Percentiles rank a stretch among this genome's conserved stretches.
Conservation (phyloP, 345 rosid species). For the Zanthoxylum bungeanum region DNA sequence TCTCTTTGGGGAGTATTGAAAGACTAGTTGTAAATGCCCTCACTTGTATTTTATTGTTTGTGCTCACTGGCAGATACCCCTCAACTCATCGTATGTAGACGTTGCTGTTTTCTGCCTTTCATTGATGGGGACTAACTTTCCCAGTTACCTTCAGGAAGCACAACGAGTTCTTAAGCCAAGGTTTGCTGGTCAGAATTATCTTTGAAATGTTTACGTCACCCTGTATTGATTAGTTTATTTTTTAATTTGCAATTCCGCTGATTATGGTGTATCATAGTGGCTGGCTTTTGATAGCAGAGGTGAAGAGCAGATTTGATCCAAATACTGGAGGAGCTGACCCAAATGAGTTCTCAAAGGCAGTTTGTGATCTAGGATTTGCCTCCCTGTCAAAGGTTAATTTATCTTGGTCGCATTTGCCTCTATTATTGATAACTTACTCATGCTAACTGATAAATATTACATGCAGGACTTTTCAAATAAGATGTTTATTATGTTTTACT, state of each 20-base stretch:
- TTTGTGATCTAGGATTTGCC: constrained; percentile 72
- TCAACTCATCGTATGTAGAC: constrained; percentile 62
- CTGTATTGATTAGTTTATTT: background rate
- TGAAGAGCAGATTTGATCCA: constrained; percentile 92
- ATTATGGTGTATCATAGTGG: constrained; percentile 47
- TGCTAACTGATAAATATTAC: constrained; percentile 11
- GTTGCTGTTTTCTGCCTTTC: constrained; percentile 93
- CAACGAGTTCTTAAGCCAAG: constrained; percentile 86
- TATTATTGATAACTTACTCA: background rate
- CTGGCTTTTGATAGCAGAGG: constrained; percentile 95
- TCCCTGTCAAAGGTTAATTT: constrained; percentile 46
- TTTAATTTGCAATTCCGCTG: background rate
- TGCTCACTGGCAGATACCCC: constrained; percentile 54
- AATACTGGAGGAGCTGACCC: constrained; percentile 85
- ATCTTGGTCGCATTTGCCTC: background rate
- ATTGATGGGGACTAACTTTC: constrained; percentile 86
- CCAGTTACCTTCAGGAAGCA: constrained; percentile 75
- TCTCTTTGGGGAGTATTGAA: background rate
- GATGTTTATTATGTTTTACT: constrained; percentile 78
- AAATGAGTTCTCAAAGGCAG: constrained; percentile 59
- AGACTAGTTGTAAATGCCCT: background rate
- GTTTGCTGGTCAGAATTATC: constrained; percentile 29
- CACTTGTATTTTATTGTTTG: background rate
- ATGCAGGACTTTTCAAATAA: constrained; percentile 82
- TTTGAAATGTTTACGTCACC: constrained; percentile 1